Evolutionary conservation across 805 yeast genomes (phyloP).

Genomic region (Lipomyces yamadae): DNA sequence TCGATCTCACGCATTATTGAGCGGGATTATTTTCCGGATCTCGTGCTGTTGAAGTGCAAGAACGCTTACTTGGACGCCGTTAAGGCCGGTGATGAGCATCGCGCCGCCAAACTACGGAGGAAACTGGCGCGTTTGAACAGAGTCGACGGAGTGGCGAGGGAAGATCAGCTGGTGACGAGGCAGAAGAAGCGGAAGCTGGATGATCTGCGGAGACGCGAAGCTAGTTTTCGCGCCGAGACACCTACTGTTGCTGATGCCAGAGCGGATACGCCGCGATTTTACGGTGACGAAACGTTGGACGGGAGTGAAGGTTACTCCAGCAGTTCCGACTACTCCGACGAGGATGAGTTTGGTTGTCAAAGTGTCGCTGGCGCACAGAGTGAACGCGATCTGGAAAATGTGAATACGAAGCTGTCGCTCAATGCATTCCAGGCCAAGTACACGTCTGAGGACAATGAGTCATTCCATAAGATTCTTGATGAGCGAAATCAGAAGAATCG

Average conservation of each 20-base stretch:
- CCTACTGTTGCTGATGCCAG: conserved; percentile 16
- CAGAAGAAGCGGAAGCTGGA: neutral
- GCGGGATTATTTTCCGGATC: conserved; percentile 40
- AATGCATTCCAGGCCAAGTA: conserved; percentile 40
- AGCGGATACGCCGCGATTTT: conserved; percentile 17
- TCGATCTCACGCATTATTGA: conserved; percentile 39
- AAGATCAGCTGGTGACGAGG: conserved; percentile 3
- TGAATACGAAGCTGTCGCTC: conserved; percentile 20
- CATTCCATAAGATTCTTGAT: conserved; percentile 40
- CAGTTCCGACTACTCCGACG: neutral
- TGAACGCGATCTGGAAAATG: conserved; percentile 10
- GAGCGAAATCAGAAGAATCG: conserved; percentile 34
- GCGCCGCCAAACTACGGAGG: conserved; percentile 14
- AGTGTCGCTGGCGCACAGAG: neutral
- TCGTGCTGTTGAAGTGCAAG: conserved; percentile 19
- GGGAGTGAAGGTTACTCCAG: conserved; percentile 3
- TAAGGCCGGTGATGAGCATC: conserved; percentile 10
- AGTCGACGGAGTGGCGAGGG: conserved; percentile 23
- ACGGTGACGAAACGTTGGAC: neutral
- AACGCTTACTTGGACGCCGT: conserved; percentile 31
- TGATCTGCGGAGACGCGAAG: conserved; percentile 2
- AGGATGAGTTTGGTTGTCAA: neutral
- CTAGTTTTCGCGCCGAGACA: conserved; percentile 5
- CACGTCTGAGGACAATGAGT: conserved; percentile 45
- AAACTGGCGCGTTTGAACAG: conserved; percentile 20